Base-by-base conservation (phyloP, 1,284 basidiomycete genomes). In the Xanthoconium separans region DNA sequence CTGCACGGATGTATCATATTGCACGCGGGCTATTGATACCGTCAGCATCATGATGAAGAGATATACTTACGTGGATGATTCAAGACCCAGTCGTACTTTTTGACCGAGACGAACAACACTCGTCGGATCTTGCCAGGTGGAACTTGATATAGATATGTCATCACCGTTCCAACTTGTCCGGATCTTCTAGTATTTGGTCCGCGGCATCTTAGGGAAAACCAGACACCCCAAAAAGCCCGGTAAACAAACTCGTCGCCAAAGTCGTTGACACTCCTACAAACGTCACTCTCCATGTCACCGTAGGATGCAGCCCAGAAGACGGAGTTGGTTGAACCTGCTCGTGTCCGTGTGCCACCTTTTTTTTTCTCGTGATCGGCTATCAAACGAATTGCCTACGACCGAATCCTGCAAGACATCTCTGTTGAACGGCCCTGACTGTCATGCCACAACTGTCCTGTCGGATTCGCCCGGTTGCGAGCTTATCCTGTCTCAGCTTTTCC, bases 161-260 rank as follows among this genome's bases (percentile, higher is more conserved):
- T 27, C 27, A 27, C 27, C 27, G 4, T 27, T 27, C 27, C 27
- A 27, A 27, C 27, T 27, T 7, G 27, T 27, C 43, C 62, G 64
- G 61, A 63, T 63, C 61, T 63, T 64, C 52, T 50, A 55, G n/a
- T 51, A 61, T 33, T 61, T 39, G 48, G 30, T 53, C 64, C 64
- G 63, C 63, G 61, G 48, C 48, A 63, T 44, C n/a, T 11, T 29
- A 24, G 10, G 29, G 20, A 15, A 40, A 43, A 22, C 42, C 45
- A 27, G 15, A 18, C 16, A 36, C 39, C 10, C 15, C 37, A 18
- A 2, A 29, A 30, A 31, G 37, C 4, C 58, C 61, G 61, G 59
- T 47, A 30, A 64, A 52, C 40, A 50, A 51, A 30, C 12, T 10
- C 31, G 39, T 44, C 11, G 39, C 50, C 39, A 40, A 40, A 27